Conservation (phyloP, 2,329 filamentous ascomycete genomes). For the Xylariomycetidae sp. region DNA sequence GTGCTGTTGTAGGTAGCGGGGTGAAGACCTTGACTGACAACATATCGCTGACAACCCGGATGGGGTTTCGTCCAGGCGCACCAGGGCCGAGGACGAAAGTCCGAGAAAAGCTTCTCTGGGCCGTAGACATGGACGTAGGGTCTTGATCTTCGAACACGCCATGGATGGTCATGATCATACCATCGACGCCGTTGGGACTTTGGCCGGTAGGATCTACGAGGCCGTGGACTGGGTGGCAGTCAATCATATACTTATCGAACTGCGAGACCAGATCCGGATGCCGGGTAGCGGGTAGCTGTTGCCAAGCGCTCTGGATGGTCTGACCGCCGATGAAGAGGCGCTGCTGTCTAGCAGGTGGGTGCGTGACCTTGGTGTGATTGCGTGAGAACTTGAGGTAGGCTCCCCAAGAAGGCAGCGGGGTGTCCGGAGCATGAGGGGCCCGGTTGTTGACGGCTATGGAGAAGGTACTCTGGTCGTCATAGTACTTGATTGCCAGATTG, state of each 20-base stretch:
- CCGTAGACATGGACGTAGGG: conserved; percentile 46
- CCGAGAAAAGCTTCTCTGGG: conserved; percentile 75
- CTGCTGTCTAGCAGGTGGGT: conserved; percentile 54
- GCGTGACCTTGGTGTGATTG: conserved; percentile 68
- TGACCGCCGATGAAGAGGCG: conserved; percentile 62
- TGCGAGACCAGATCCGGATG: conserved; percentile 68
- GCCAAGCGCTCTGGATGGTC: conserved; percentile 65
- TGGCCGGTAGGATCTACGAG: conserved; percentile 66
- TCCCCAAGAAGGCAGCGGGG: conserved; percentile 55
- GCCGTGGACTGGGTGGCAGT: conserved; percentile 70
- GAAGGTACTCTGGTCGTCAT: conserved; percentile 72
- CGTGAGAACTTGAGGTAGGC: conserved; percentile 73
- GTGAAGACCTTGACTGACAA: conserved; percentile 66
- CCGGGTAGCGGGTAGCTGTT: conserved; percentile 63
- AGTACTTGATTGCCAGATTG: conserved; percentile 60
- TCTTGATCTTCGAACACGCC: conserved; percentile 79
- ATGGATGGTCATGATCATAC: conserved; percentile 73
- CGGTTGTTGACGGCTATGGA: conserved; percentile 67
- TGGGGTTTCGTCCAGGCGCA: conserved; percentile 53
- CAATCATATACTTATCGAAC: conserved; percentile 72
- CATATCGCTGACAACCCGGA: conserved; percentile 78
- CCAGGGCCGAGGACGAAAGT: conserved; percentile 77
- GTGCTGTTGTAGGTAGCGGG: conserved; percentile 36
- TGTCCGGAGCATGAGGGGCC: conserved; percentile 44
- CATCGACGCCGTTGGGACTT: conserved; percentile 64